A percentile compares a stretch with the other conserved stretches of the same genome.
Evolutionary conservation across 768 basidiomycete species (phyloP).

Genomic region (Sarcomyxa edulis): DNA sequence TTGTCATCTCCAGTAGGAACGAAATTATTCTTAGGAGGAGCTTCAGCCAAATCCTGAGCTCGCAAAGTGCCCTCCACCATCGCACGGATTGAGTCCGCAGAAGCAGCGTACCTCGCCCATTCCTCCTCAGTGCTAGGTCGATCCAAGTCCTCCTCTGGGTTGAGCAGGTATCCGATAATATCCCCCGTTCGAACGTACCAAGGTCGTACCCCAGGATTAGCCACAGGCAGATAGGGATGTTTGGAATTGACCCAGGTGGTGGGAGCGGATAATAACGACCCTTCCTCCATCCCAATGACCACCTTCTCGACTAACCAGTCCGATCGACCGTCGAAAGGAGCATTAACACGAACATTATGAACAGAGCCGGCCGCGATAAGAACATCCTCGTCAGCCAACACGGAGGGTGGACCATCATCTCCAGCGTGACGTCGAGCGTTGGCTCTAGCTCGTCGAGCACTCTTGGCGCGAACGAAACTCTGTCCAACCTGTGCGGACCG

Average conservation of each 20-base stretch:
- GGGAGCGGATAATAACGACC: slow-evolving; percentile 10
- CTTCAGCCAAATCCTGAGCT: too few species aligned
- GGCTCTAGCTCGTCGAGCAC: not conserved
- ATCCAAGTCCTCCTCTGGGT: slow-evolving; percentile 7
- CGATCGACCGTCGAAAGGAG: slow-evolving; percentile 1
- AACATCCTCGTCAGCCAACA: slow-evolving; percentile 1
- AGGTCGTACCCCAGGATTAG: slow-evolving; percentile 9
- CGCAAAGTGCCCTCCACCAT: not conserved
- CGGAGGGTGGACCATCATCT: not conserved
- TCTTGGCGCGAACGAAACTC: not conserved
- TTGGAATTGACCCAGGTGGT: slow-evolving; percentile 10
- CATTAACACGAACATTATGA: slow-evolving; percentile 5
- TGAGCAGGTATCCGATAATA: slow-evolving; percentile 7
- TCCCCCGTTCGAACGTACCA: slow-evolving; percentile 9
- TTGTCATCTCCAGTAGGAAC: slow-evolving; percentile 10
- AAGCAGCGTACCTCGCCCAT: not conserved
- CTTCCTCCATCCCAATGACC: slow-evolving; percentile 13
- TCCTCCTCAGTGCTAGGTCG: slow-evolving; percentile 4
- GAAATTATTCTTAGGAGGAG: too few species aligned
- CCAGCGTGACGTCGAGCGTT: not conserved
- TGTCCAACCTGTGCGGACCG: not conserved
- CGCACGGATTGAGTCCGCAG: slow-evolving; percentile 8
- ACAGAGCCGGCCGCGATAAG: too few species aligned
- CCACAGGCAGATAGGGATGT: slow-evolving; percentile 9
- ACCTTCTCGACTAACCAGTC: slow-evolving; percentile 15